Base-by-base conservation (phyloP, 1,139 yeast genomes). In the Casaregolazyma lundiana region DNA sequence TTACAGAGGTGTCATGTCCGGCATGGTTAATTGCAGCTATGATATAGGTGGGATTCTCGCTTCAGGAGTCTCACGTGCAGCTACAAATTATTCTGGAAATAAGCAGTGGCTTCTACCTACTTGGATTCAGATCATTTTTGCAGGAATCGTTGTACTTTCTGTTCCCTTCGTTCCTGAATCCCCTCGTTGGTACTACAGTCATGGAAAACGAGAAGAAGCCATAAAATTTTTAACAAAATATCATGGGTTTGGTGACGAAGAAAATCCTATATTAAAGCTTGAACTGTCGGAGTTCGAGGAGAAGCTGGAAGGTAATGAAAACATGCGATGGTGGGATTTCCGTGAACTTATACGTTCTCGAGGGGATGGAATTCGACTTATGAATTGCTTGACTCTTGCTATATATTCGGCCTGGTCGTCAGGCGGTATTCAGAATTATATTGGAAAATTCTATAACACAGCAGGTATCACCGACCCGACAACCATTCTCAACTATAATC, bases 121-220 rank as follows among this genome's bases (percentile, higher is more conserved):
- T 6, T 68, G 68, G 51, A 59, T 75, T 50, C 80, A 76, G 59
- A 44, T 62, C 58, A 36, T 60, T 62, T 52, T 53, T 30, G 60
- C 81, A 15, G 55, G 78, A 7, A 64, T 81, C 50, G 67, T 81
- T 53, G 70, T 74, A 41, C 58, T 62, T 46, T 84, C 84, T 59
- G 74, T 80, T 72, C 60, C 77, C 47, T 65, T 71, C 53, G 70
- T 81, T 65, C 87, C 88, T 26, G 89, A 83, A 60, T 78, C 87
- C 6, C 88, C 89, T 51, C 74, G 88, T 67, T 81, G 73, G 68
- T 76, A 61, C 58, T 72, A 80, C 46, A 71, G 73, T 17, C 76
- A 70, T 51, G 72, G 70, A 38, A 61, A 68, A 30, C 64, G 69
- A 38, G 75, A 64, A 2, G 55, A 67, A 41, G 86, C 86, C 22